Conservation (phyloP, 2,329 filamentous ascomycete species). For the Mollisiaceae sp. region DNA sequence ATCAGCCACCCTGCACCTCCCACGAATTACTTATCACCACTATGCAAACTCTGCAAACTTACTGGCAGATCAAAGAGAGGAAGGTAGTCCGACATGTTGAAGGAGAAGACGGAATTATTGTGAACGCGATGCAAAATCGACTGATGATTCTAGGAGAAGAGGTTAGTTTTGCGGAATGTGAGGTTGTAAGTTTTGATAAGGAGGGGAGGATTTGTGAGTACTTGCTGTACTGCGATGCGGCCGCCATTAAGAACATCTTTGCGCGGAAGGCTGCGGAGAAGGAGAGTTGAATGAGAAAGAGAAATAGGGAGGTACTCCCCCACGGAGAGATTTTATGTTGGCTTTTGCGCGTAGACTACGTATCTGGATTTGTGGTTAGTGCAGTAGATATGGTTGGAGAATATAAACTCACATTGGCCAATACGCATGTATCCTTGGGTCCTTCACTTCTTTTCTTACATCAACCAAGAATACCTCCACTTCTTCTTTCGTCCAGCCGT, state of each 20-base stretch:
- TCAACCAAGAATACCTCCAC: conserved; percentile 19
- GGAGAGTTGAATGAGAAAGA: not conserved
- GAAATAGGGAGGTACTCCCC: not conserved
- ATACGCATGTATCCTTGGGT: conserved; percentile 26
- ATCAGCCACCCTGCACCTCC: not conserved
- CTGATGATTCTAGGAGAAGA: conserved; percentile 6
- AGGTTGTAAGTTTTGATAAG: not conserved
- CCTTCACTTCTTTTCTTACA: conserved; percentile 24
- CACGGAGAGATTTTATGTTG: not conserved
- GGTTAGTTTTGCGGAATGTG: conserved; percentile 1
- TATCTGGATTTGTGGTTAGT: not conserved
- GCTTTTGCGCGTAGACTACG: conserved; percentile 14
- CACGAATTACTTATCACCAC: not conserved
- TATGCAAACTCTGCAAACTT: not conserved
- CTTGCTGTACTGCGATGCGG: not conserved
- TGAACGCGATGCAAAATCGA: conserved; percentile 9
- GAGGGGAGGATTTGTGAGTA: not conserved
- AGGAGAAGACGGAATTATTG: conserved; percentile 1
- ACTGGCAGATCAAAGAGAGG: conserved; percentile 1
- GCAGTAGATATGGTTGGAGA: not conserved
- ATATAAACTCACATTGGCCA: conserved; percentile 20
- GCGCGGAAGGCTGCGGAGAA: not conserved
- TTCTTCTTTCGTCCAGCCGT: conserved; percentile 28
- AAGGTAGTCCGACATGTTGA: conserved; percentile 7
- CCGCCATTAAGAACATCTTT: not conserved